These are phyloP conservation scores for Cryptococcus sp. DNA, from an alignment of 1,284 basidiomycete species.

Conservation along the genomic window DNA sequence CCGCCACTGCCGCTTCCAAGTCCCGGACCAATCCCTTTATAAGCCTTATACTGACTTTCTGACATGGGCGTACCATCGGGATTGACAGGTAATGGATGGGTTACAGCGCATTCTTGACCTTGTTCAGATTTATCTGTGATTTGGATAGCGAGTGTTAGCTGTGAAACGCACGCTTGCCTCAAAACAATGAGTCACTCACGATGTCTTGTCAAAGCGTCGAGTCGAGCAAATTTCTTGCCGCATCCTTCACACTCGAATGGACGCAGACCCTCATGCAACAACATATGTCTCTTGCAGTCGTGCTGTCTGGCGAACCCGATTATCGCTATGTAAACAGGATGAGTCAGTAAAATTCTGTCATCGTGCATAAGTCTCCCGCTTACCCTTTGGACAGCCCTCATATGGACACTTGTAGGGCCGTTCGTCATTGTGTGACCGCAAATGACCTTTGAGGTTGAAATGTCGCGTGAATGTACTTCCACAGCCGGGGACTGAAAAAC, in stretches of 20 bases:
- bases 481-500: slow-evolving; percentile 75
- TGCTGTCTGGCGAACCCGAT: slow-evolving; percentile 84
- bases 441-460: slow-evolving; percentile 70
- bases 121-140: slow-evolving; percentile 52
- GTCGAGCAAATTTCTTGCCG: slow-evolving; percentile 88
- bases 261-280: slow-evolving; percentile 79
- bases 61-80: slow-evolving; percentile 51
- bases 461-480: slow-evolving; percentile 86
- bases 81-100: slow-evolving; percentile 51
- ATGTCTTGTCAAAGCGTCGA: slow-evolving; percentile 81
- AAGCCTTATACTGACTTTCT: slow-evolving; percentile 51
- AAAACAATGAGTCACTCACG: slow-evolving; percentile 60
- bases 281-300: slow-evolving; percentile 93
- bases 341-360: not conserved
- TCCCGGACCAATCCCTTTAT: slow-evolving; percentile 28
- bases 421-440: slow-evolving; percentile 95
- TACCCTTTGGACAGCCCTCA: slow-evolving; percentile 83
- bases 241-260: slow-evolving; percentile 88
- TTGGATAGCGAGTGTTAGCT: not conserved
- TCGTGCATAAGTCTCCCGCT: slow-evolving; percentile 6
- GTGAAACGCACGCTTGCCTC: not conserved
- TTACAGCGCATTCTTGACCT: slow-evolving; percentile 52
- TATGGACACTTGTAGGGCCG: slow-evolving; percentile 89
- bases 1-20: slow-evolving; percentile 16
- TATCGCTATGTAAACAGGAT: slow-evolving; percentile 19